Percentiles rank a stretch among this genome's conserved stretches.
Conservation (phyloP, 2,329 filamentous ascomycete species). For the Scopulariopsis brevicaulis region DNA sequence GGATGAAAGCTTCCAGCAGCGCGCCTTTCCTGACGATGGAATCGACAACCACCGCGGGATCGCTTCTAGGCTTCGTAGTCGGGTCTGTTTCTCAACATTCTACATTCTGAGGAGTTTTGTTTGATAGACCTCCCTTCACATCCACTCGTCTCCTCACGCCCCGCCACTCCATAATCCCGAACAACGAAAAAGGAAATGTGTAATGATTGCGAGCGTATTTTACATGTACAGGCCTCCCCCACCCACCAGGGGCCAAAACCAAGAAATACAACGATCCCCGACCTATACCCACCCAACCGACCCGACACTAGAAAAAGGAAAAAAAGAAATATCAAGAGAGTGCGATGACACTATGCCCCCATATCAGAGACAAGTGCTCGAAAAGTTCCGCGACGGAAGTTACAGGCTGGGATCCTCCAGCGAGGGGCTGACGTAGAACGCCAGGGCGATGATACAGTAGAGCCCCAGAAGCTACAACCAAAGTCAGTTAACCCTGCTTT, state of each 20-base stretch:
- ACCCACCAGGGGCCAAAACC: neutral
- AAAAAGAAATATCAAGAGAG: neutral
- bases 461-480: conserved; percentile 24
- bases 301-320: neutral
- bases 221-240: neutral
- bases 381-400: neutral
- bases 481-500: neutral
- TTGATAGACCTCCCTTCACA: neutral
- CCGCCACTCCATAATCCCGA: neutral
- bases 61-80: no score
- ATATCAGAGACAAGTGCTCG: neutral
- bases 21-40: no score
- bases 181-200: neutral
- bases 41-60: no score
- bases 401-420: neutral
- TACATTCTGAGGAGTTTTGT: neutral
- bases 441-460: conserved; percentile 49
- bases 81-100: no score
- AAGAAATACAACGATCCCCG: neutral
- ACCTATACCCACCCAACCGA: neutral
- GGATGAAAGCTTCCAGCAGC: neutral
- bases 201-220: neutral
- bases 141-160: neutral
- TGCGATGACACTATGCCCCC: neutral
- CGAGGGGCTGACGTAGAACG: conserved; percentile 43